Evolutionary conservation across 768 basidiomycete species (phyloP), one percentile per base, ranked within the genome.

Genomic region (Lyophyllum semitale): DNA sequence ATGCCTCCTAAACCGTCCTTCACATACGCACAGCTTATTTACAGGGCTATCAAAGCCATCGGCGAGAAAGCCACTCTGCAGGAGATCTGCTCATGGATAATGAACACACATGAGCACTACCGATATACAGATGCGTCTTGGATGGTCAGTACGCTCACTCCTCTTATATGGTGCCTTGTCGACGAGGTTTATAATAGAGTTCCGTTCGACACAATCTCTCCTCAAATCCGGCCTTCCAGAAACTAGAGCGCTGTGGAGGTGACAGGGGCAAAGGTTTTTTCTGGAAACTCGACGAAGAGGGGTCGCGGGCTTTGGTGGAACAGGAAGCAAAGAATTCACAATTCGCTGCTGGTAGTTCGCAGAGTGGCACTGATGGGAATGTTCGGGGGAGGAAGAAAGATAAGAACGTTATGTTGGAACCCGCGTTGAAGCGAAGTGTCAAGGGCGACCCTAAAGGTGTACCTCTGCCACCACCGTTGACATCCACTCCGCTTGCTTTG

Each of bases 121-220:
- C 83, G 84, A 50, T 88, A 87, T 65, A 88, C 89, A 54, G 88
- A 91, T 66, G 87, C 87, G 40, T 89, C 92, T 41, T 98, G 95
- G 95, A 93, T 93, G 89, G 93, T 93, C 59, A 65, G 84, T 76
- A 45, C 59, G 51, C 52, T 43, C 33, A 48, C 60, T 15, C 3
- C 25, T 45, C 26, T 57, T 25, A 58, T 49, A 51, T 9, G 47
- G 15, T 11, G 32, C 46, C 20, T 50, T 48, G 35, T 58, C 58
- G 56, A 64, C 50, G 42, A 33, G 17, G 27, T 23, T n/a, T 33
- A 35, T 18, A 49, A 30, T 66, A 94, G 92, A 94, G 91, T 63
- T 96, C 96, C 27, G 89, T 98, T 43, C 89, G 95, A 20, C 95
- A 98, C 66, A 95, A 95, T 68, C 73, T 99, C n/a, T 95, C 95